Evolutionary conservation across 2,329 filamentous ascomycete species (phyloP), one percentile per base, ranked within the genome.

Genomic region (Pseudogymnoascus sp.): DNA sequence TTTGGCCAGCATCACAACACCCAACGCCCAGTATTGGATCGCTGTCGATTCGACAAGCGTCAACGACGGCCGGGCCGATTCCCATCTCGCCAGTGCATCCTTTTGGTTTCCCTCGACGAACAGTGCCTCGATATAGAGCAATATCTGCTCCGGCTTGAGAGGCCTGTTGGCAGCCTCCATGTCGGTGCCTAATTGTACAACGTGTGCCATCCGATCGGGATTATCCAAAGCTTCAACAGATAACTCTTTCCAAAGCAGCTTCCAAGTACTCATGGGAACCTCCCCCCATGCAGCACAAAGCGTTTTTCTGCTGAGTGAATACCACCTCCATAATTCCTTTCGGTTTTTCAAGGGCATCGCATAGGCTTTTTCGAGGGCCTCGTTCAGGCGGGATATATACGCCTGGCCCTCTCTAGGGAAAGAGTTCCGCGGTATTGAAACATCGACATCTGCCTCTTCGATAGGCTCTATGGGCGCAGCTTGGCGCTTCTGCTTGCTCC

Each of bases 101-200:
- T 64, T 62, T 8, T 81, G 77, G 71, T 82, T 83, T 1, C 85
- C 87, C 40, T 81, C 79, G 5, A 85, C 76, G 65, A 88, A 86
- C 40, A 88, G 76, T 62, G 87, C 84, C 69, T 90, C 85, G 33
- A 92, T 84, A 33, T 85, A 85, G 29, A 87, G 74, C 15, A 92
- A 74, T 65, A 84, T 83, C 67, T 89, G 86, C 2, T 77, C 71
- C 3, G 79, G 77, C 10, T 74, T 78, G 60, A 92, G 74, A 1
- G 76, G 66, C 58, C 83, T 76, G 6, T 82, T 84, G 15, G 82
- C 80, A 4, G 80, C 78, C 61, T 79, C 77, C 78, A 90, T 87
- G 69, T 92, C 88, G 67, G 84, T 80, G 4, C 83, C 79, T 2
- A 93, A 77, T 33, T 78, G 74, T 63, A 82, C 82, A 31, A 90